Evolutionary conservation across 1,139 yeast species (phyloP).

Genomic region (Torulaspora pretoriensis): DNA sequence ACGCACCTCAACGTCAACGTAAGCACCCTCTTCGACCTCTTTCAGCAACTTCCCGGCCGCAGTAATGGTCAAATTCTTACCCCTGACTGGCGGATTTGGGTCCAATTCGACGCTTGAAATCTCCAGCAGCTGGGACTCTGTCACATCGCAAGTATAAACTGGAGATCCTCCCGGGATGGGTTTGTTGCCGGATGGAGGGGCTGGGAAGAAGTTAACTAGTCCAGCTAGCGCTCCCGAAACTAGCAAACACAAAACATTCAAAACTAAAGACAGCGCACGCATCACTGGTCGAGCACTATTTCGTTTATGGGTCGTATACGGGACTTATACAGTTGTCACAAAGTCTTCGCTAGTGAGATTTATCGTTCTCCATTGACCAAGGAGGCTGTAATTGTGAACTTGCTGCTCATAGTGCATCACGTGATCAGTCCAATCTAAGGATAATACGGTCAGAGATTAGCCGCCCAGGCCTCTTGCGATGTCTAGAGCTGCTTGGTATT

Average conservation of each 20-base stretch:
- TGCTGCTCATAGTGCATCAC: not conserved
- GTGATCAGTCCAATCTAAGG: not conserved
- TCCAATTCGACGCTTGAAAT: slow-evolving; percentile 55
- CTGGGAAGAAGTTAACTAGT: slow-evolving; percentile 14
- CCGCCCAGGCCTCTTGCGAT: not conserved
- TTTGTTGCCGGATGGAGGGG: slow-evolving; percentile 38
- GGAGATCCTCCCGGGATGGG: slow-evolving; percentile 94
- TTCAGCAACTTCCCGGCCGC: slow-evolving; percentile 63
- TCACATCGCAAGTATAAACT: slow-evolving; percentile 65
- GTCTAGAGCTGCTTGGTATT: not conserved
- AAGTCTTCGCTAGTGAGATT: not conserved
- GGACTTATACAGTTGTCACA: not conserved
- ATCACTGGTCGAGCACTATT: not conserved
- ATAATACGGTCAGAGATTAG: not conserved
- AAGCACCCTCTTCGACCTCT: slow-evolving; percentile 74
- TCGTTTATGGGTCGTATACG: not conserved
- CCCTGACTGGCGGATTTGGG: slow-evolving; percentile 89
- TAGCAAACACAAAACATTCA: slow-evolving; percentile 6
- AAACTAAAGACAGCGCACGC: slow-evolving; percentile 2
- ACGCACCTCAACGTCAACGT: slow-evolving; percentile 87
- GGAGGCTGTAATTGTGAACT: slow-evolving; percentile 1
- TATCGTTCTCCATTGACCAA: not conserved
- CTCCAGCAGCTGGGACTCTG: slow-evolving; percentile 56
- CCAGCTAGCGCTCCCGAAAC: slow-evolving; percentile 7
- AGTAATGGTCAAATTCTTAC: slow-evolving; percentile 67